A percentile compares a stretch with the other conserved stretches of the same genome.
Evolutionary conservation across 2,329 filamentous ascomycete genomes (phyloP).

Genomic region (Neonectria ditissima): DNA sequence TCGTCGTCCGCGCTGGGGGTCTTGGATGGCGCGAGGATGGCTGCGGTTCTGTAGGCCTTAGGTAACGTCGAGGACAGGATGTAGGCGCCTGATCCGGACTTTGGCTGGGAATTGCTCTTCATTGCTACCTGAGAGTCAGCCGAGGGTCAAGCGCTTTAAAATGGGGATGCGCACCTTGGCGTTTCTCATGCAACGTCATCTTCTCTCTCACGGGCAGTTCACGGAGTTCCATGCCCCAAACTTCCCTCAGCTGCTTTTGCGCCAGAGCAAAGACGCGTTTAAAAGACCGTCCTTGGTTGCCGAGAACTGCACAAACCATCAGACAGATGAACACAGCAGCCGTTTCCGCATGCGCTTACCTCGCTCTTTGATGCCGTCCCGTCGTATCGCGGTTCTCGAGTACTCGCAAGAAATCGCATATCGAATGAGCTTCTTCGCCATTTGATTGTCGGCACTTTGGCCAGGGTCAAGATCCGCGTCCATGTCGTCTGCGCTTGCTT

Average conservation of each 20-base stretch:
- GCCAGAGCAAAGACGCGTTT: conserved; percentile 81
- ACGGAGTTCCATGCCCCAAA: conserved; percentile 93
- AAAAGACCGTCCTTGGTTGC: conserved; percentile 76
- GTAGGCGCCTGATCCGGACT: conserved; percentile 75
- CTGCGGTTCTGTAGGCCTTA: conserved; percentile 70
- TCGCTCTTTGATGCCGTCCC: conserved; percentile 73
- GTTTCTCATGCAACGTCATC: conserved; percentile 79
- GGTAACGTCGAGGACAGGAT: conserved; percentile 82
- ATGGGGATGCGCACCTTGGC: conserved; percentile 68
- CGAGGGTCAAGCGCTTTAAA: conserved; percentile 23
- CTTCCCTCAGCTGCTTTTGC: conserved; percentile 74
- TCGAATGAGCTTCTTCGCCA: conserved; percentile 75
- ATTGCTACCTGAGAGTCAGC: conserved; percentile 47
- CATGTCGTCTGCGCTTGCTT: conserved; percentile 55
- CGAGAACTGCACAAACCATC: conserved; percentile 70
- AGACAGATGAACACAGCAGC: neutral
- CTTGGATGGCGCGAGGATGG: conserved; percentile 75
- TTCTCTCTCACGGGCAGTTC: conserved; percentile 87
- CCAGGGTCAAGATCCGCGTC: conserved; percentile 47
- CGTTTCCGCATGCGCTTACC: conserved; percentile 52
- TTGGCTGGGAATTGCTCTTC: conserved; percentile 62
- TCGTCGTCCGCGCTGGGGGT: conserved; percentile 76
- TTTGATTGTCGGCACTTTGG: conserved; percentile 60
- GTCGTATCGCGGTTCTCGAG: conserved; percentile 68
- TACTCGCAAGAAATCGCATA: conserved; percentile 76